Conservation (phyloP, 192 early-diverging fungal species). For the Neocallimastix lanati region DNA sequence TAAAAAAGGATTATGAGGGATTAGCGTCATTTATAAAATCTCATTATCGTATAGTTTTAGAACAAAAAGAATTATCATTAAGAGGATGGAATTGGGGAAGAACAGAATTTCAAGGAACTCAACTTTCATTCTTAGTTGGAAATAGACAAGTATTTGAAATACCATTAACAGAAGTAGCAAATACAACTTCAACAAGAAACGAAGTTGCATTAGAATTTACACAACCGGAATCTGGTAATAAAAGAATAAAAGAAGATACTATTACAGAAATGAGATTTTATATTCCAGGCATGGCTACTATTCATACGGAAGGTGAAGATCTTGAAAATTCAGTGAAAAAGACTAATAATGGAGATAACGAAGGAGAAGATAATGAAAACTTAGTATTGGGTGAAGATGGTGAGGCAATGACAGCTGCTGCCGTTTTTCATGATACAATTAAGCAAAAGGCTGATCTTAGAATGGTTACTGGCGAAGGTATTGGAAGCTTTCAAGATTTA, state of each 20-base stretch:
- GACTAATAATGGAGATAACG: constrained; percentile 1
- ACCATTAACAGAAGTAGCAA: constrained; percentile 69
- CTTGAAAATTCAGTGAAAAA: constrained; percentile 13
- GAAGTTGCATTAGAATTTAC: constrained; percentile 86
- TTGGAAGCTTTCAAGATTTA: constrained; percentile 74
- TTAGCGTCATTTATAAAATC: constrained; percentile 47
- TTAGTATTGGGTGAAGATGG: constrained; percentile 46
- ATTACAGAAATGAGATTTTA: constrained; percentile 84
- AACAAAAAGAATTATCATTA: constrained; percentile 65
- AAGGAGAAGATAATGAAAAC: constrained; percentile 21
- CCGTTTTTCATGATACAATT: constrained; percentile 74
- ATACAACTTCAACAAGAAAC: constrained; percentile 62
- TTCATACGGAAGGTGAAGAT: neutral
- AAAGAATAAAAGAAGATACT: constrained; percentile 44
- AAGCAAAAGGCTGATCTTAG: constrained; percentile 78
- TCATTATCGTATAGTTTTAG: constrained; percentile 56
- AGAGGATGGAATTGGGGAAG: constrained; percentile 97
- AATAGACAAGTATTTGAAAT: constrained; percentile 81
- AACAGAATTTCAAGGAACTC: constrained; percentile 53
- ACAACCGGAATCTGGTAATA: constrained; percentile 32
- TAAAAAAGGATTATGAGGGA: constrained; percentile 58
- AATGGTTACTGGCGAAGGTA: constrained; percentile 67
- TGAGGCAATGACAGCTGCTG: constrained; percentile 40
- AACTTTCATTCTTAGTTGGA: constrained; percentile 62
- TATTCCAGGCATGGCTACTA: constrained; percentile 58